A percentile compares a stretch with the other conserved stretches of the same genome.
Evolutionary conservation across 495 filamentous ascomycete species (phyloP).

Genomic region (Achaetomiella virescens): DNA sequence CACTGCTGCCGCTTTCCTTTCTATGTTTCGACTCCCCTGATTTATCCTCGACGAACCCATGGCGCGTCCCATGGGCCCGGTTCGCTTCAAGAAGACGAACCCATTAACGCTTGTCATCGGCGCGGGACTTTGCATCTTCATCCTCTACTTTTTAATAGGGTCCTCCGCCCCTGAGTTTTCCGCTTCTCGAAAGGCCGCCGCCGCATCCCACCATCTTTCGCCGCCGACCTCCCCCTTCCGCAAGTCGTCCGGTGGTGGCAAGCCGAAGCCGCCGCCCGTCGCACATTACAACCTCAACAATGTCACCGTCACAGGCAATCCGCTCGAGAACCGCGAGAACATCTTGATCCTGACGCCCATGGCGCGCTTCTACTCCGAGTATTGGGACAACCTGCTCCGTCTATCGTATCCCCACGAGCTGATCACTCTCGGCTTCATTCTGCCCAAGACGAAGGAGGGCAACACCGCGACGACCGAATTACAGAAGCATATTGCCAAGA

Average conservation of each 20-base stretch:
- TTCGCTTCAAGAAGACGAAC: slow-evolving; percentile 51
- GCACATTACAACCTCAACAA: slow-evolving; percentile 92
- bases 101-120: slow-evolving; percentile 46
- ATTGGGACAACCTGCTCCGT: slow-evolving; percentile 90
- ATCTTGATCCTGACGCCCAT: slow-evolving; percentile 90
- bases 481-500: slow-evolving; percentile 76
- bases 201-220: slow-evolving; percentile 67
- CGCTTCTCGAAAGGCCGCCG: slow-evolving; percentile 40
- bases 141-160: slow-evolving; percentile 47
- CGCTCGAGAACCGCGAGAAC: slow-evolving; percentile 71
- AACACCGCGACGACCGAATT: slow-evolving; percentile 73
- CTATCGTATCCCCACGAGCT: slow-evolving; percentile 88
- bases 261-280: slow-evolving; percentile 70
- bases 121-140: slow-evolving; percentile 45
- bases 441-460: slow-evolving; percentile 84
- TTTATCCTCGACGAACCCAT: slow-evolving; percentile 26
- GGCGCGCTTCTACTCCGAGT: slow-evolving; percentile 83
- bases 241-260: slow-evolving; percentile 57
- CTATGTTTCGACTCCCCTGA: slow-evolving; percentile 22
- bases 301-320: slow-evolving; percentile 70
- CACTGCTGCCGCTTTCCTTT: not conserved
- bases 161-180: slow-evolving; percentile 40
- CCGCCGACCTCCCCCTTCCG: slow-evolving; percentile 79
- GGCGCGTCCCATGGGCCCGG: slow-evolving; percentile 50
- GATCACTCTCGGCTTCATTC: slow-evolving; percentile 92